A percentile compares a stretch with the other conserved stretches of the same genome.
Conservation (phyloP, 2,329 filamentous ascomycete species). For the Curvularia sp. region DNA sequence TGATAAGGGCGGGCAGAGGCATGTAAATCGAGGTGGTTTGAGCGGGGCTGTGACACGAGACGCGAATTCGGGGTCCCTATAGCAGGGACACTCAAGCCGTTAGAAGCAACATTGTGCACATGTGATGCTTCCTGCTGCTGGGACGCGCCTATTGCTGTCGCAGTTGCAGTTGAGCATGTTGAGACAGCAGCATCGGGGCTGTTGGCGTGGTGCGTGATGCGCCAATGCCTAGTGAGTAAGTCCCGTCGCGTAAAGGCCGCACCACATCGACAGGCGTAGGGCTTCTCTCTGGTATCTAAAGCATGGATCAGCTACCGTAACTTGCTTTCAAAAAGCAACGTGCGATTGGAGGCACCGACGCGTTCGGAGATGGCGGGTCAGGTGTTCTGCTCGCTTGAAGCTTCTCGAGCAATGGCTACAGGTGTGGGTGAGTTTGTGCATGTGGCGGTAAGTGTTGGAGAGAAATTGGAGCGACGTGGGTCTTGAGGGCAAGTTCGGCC, state of each 20-base stretch:
- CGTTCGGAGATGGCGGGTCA: slow-evolving; percentile 43
- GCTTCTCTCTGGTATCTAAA: slow-evolving; percentile 43
- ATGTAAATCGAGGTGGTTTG: slow-evolving; percentile 23
- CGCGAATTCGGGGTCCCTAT: slow-evolving; percentile 3
- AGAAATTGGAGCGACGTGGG: slow-evolving; percentile 18
- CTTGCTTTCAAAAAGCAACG: slow-evolving; percentile 3
- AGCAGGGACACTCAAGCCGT: slow-evolving; percentile 5
- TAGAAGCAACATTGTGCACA: slow-evolving; percentile 4
- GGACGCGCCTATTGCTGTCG: slow-evolving; percentile 12
- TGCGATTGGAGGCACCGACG: slow-evolving; percentile 30
- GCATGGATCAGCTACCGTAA: slow-evolving; percentile 19
- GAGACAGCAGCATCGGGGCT: slow-evolving; percentile 13
- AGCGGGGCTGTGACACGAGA: slow-evolving; percentile 14
- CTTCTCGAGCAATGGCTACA: slow-evolving; percentile 37
- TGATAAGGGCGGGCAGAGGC: slow-evolving; percentile 20
- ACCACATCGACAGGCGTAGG: slow-evolving; percentile 39
- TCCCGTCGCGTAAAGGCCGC: slow-evolving; percentile 40
- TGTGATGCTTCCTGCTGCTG: slow-evolving; percentile 3
- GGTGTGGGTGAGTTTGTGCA: slow-evolving; percentile 37
- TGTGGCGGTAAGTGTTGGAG: slow-evolving; percentile 31
- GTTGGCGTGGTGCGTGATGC: slow-evolving; percentile 35
- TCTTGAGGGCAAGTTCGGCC: slow-evolving; percentile 9
- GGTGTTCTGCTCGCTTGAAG: slow-evolving; percentile 44
- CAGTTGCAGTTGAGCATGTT: slow-evolving; percentile 14
- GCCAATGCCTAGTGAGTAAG: slow-evolving; percentile 43